Base-by-base conservation (phyloP, 208 protist genomes). In the Acanthamoeba castellanii region DNA sequence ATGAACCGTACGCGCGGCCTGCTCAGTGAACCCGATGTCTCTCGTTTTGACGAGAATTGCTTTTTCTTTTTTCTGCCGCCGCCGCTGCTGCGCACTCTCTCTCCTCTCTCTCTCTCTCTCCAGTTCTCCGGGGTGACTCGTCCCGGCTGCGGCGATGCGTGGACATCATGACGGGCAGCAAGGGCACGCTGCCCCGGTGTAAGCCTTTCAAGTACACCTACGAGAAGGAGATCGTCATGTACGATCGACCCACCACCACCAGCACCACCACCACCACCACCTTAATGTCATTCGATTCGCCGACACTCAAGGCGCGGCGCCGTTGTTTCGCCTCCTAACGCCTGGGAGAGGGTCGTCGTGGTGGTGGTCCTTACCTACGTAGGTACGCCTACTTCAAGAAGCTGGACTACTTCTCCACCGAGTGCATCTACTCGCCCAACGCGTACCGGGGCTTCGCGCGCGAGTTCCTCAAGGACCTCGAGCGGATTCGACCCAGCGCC, bases 141-240 rank as follows among this genome's bases (percentile, higher is more conserved):
- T 97, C 98, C 55, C 98, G 99, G 37, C 96, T 99, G 74, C 95
- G 97, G 32, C 97, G 99, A n/a, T 99, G 98, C 96, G 81, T 94
- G 4, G 82, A 68, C 66, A 96, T 97, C 61, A 82, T 94, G 22
- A 98, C 97, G 30, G 96, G 96, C 30, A 96, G 95, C 82, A 97
- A 98, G 20, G 97, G 92, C 68, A 94, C 87, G 47, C 74, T 98
- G 32, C 96, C 96, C 25, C 89, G 99, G 34, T 98, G 98, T 34
- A 99, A 99, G 97, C 99, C 99, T 64, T 98, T 99, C 87, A 99
- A 99, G 96, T 99, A 99, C 96, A 98, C 98, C 22, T 99, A 99
- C 96, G 98, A 99, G 95, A 99, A 99, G 96, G 99, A 99, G 87
- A 99, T 99, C 95, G 99, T 99, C 16, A 97, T 99, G 89, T 97